Evolutionary conservation across 108 stramenopile species (phyloP), one percentile per base, ranked within the genome.

Genomic region (Fragilaria crotonensis): DNA sequence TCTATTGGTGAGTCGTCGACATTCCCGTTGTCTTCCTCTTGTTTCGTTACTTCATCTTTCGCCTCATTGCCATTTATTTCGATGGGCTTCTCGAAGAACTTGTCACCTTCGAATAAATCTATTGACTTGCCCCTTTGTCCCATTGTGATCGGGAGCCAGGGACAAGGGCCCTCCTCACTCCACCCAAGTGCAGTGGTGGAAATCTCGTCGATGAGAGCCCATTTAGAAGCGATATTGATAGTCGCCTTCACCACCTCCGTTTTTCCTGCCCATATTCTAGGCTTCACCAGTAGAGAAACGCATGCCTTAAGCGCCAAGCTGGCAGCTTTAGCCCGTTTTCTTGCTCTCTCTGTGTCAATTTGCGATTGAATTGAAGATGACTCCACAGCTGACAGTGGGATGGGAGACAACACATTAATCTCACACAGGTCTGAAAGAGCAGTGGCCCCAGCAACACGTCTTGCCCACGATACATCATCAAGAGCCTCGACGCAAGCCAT

Each of bases 221-320:
- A 78, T 49, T 77, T 74, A 2, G 41, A 55, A 33, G 73, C 70
- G 22, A 80, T 59, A 19, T 59, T 30, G 4, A 70, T 48, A 25
- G 54, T 60, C 23, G 80, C 67, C 41, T 68, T 63, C 27, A 79
- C 59, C 4, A 87, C 77, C 26, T 79, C 72, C 2, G 60, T 54
- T 57, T 90, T 90, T 21, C 89, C 89, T 5, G 70, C 61, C 89
- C 89, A 90, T 27, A 90, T 62, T 44, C 85, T 52, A 33, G 63
- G 72, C 17, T 75, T 80, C 21, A 64, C 30, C 23, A 90, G 66
- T 0, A 79, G 27, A 30, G 60, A 58, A 3, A 83, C 68, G 45
- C 82, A 71, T 44, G 79, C 67, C 2, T 26, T 51, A 33, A 90
- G 52, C 1, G 80, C 68, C 5, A 59, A 22, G 23, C 56, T 49